Evolutionary conservation across 192 early-diverging fungal species (phyloP).

Genomic region (Endogone sp.): DNA sequence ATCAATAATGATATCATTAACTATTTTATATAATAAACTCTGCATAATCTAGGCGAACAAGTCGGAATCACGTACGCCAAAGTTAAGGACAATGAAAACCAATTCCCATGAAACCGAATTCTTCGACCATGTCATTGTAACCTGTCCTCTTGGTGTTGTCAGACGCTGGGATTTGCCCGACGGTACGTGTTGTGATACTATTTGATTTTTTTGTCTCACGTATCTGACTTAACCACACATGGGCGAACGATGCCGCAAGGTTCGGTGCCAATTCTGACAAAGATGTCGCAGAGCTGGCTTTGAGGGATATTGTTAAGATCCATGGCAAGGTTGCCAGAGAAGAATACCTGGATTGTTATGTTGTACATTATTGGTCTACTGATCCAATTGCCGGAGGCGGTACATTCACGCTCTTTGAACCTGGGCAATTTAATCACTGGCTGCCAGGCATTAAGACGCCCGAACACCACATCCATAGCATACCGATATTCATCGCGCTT

Average conservation of each 20-base stretch:
- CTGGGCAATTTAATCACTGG: not conserved
- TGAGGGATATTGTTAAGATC: conserved; percentile 19
- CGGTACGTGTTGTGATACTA: not conserved
- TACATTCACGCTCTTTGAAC: not conserved
- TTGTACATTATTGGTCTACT: not conserved
- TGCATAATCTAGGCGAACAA: no score
- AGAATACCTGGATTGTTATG: conserved; percentile 4
- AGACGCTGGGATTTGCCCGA: conserved; percentile 25
- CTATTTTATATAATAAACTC: no score
- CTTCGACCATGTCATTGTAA: conserved; percentile 24
- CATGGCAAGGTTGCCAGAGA: conserved; percentile 16
- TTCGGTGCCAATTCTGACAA: conserved; percentile 15
- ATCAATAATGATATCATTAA: no score
- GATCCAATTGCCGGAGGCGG: not conserved
- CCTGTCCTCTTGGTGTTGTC: conserved; percentile 19
- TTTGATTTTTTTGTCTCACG: not conserved
- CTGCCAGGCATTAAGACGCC: not conserved
- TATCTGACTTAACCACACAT: conserved; percentile 9
- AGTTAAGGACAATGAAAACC: no score
- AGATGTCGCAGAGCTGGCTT: conserved; percentile 9
- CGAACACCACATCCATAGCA: conserved; percentile 14
- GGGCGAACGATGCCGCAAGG: not conserved
- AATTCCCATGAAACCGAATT: not conserved
- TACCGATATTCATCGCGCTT: conserved; percentile 24
- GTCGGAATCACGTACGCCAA: conserved; percentile 20